phyloP scores from a whole-genome alignment of 1,284 basidiomycete species.

The Leccinum angustisporum region DNA sequence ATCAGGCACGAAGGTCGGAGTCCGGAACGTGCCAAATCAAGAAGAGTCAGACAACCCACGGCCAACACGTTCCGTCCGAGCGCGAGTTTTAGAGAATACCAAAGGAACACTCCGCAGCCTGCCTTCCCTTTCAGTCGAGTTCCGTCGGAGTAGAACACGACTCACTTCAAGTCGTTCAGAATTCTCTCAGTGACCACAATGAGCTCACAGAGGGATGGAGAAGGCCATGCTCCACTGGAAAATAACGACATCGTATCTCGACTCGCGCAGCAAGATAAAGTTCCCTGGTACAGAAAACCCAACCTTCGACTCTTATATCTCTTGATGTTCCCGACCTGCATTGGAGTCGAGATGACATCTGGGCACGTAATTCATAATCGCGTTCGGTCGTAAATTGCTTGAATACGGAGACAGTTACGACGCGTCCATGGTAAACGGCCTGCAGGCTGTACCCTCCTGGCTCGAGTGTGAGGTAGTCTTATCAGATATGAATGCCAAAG shows the following conservation, averaged over 20 bases:
- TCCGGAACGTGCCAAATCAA: too few relatives aligned
- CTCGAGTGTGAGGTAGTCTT: not conserved
- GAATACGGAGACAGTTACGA: not conserved
- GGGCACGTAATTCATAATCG: slow-evolving; percentile 43
- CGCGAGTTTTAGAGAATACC: too few relatives aligned
- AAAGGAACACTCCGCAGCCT: too few relatives aligned
- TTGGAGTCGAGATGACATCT: slow-evolving; percentile 62
- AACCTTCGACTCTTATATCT: not conserved
- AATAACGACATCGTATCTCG: slow-evolving; percentile 38
- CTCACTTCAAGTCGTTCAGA: too few relatives aligned
- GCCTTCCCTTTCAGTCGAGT: too few relatives aligned
- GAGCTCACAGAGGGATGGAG: not conserved
- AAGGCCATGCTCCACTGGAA: not conserved
- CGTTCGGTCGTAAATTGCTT: not conserved
- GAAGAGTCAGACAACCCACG: too few relatives aligned
- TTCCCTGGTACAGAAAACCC: slow-evolving; percentile 47
- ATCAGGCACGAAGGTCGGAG: too few relatives aligned
- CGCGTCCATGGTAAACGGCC: not conserved
- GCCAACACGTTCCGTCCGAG: too few relatives aligned
- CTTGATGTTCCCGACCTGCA: slow-evolving; percentile 54
- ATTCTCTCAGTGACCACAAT: not conserved
- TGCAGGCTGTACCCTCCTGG: slow-evolving; percentile 10
- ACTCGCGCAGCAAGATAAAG: slow-evolving; percentile 47
- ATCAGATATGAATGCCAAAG: not conserved
- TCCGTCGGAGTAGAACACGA: too few relatives aligned